phyloP scores from a whole-genome alignment of 257 asterid genomes.

The Agastache rugosa region DNA sequence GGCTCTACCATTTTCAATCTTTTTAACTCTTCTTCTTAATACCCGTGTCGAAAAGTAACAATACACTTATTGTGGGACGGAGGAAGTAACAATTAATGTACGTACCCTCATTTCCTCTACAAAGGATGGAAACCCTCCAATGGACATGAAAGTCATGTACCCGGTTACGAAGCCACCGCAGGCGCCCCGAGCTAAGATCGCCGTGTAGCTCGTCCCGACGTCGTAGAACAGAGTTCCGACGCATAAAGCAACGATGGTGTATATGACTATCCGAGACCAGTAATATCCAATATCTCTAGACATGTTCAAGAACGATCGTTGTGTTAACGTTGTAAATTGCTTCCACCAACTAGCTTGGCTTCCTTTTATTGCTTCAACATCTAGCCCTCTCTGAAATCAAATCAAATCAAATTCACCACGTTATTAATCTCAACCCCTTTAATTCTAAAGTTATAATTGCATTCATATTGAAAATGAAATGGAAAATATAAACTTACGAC shows the following conservation, averaged over 20 bases:
- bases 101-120: conserved; percentile 87
- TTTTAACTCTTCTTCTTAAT: no score
- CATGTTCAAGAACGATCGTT: conserved; percentile 82
- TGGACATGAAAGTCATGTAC: conserved; percentile 96
- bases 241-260: conserved; percentile 66
- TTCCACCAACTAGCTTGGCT: conserved; percentile 92
- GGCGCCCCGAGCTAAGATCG: conserved; percentile 92
- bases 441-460: not conserved
- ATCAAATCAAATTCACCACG: conserved; percentile 25
- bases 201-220: conserved; percentile 85
- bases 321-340: conserved; percentile 73
- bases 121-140: conserved; percentile 97
- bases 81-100: not conserved
- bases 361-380: conserved; percentile 62
- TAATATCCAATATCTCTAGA: conserved; percentile 82
- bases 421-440: not conserved
- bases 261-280: conserved; percentile 82
- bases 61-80: no score
- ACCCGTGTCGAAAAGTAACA: no score
- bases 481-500: conserved; percentile 45
- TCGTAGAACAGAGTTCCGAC: conserved; percentile 91
- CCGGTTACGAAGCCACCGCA: conserved; percentile 93
- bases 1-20: no score
- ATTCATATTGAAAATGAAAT: not conserved
- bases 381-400: conserved; percentile 61